Conservation (phyloP, 2,329 filamentous ascomycete genomes). For the Cercospora canescens region DNA sequence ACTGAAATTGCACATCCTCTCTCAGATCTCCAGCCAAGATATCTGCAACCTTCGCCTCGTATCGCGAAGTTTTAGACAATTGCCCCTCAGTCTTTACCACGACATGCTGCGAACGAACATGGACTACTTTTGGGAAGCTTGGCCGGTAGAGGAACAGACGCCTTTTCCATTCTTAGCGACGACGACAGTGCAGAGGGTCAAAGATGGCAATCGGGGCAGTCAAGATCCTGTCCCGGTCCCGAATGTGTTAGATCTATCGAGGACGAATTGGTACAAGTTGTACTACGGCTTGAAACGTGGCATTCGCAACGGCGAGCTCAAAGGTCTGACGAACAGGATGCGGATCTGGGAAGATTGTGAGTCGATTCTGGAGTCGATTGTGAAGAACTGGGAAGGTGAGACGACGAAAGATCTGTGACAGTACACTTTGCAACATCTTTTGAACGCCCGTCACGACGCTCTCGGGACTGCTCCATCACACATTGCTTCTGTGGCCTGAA, state of each 20-base stretch:
- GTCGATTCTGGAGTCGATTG: constrained; percentile 10
- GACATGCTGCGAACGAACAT: constrained; percentile 17
- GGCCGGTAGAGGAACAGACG: neutral
- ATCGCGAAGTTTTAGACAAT: constrained; percentile 20
- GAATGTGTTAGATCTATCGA: neutral
- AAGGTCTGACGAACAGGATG: constrained; percentile 11
- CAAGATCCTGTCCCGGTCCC: constrained; percentile 5
- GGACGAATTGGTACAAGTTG: constrained; percentile 15
- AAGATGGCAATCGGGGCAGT: neutral
- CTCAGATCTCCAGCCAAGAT: neutral
- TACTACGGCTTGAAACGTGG: constrained; percentile 1
- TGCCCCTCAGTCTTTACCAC: constrained; percentile 15
- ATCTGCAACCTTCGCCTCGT: constrained; percentile 12
- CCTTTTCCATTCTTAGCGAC: constrained; percentile 1
- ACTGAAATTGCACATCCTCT: constrained; percentile 10
- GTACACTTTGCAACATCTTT: neutral
- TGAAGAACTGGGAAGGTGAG: neutral
- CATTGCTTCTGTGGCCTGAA: constrained; percentile 25
- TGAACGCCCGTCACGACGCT: neutral
- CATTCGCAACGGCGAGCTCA: neutral
- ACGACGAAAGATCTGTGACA: neutral
- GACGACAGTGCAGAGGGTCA: neutral
- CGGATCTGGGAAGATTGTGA: constrained; percentile 19
- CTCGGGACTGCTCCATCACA: constrained; percentile 24
- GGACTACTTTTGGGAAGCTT: constrained; percentile 26